These are phyloP conservation scores for Fusarium nelsonii DNA, from an alignment of 2,329 filamentous ascomycete species.

Conservation along the genomic window DNA sequence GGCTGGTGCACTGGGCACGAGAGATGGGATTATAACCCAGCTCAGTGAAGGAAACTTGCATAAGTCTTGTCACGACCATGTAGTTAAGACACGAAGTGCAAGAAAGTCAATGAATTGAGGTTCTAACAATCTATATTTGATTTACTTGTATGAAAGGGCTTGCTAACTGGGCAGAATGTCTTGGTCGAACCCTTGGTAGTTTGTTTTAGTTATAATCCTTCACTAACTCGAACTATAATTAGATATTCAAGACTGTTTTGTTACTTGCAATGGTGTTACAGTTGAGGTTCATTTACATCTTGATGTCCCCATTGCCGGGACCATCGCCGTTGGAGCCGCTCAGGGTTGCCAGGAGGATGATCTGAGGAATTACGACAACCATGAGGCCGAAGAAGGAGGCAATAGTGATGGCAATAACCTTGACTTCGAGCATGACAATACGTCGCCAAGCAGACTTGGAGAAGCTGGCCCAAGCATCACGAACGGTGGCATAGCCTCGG, in stretches of 20 bases:
- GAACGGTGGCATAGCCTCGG: constrained; percentile 75
- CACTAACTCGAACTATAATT: neutral
- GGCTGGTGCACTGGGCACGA: constrained; percentile 35
- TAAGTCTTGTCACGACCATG: constrained; percentile 49
- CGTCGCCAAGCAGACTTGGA: constrained; percentile 78
- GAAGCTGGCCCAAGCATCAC: constrained; percentile 85
- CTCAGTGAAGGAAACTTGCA: constrained; percentile 40
- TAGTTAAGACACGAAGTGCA: constrained; percentile 46
- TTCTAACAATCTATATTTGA: constrained; percentile 32
- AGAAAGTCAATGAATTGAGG: constrained; percentile 44
- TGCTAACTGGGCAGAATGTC: neutral
- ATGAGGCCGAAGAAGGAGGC: constrained; percentile 60
- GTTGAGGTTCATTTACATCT: constrained; percentile 17
- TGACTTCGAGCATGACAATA: constrained; percentile 79
- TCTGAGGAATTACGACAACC: constrained; percentile 64
- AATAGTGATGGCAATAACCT: constrained; percentile 71
- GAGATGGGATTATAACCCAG: constrained; percentile 19
- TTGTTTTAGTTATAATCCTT: constrained; percentile 4
- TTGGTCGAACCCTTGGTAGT: constrained; percentile 11
- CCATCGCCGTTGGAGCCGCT: constrained; percentile 11
- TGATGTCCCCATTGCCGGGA: constrained; percentile 6
- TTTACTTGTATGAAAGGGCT: constrained; percentile 14
- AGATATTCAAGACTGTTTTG: constrained; percentile 3
- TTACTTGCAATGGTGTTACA: neutral
- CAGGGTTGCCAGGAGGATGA: constrained; percentile 56